phyloP scores from a whole-genome alignment of 2,329 filamentous ascomycete species.

The Akanthomyces lecanii region DNA sequence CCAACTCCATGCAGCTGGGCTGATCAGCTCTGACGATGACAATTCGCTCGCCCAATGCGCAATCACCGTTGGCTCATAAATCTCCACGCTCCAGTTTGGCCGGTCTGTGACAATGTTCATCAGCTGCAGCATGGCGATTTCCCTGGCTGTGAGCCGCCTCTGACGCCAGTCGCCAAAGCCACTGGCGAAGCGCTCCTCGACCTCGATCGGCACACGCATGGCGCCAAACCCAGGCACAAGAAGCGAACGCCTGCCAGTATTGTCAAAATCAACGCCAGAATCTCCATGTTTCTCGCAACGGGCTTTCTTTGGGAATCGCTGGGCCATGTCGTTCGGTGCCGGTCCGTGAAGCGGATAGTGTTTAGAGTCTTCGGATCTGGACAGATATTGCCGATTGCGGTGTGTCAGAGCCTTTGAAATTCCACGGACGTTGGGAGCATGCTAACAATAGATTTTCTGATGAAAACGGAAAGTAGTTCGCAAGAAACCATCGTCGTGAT shows the following conservation, averaged over 20 bases:
- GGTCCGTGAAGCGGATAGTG: no score
- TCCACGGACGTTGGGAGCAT: no score
- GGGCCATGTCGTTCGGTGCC: no score
- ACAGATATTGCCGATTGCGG: no score
- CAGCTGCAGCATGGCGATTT: constrained; percentile 17
- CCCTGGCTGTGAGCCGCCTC: constrained; percentile 14
- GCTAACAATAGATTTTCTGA: no score
- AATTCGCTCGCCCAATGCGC: constrained; percentile 1
- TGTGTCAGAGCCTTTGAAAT: no score
- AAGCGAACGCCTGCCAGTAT: neutral
- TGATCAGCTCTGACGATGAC: neutral
- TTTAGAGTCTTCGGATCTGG: no score
- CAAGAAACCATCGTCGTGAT: neutral
- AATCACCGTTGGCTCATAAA: constrained; percentile 4
- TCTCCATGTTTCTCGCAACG: no score
- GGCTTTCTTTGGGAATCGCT: no score
- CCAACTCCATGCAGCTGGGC: neutral
- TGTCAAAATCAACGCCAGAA: neutral
- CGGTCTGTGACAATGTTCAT: constrained; percentile 17
- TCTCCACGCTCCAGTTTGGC: constrained; percentile 8
- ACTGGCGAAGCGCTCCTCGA: constrained; percentile 1
- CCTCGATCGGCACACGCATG: neutral
- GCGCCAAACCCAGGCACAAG: neutral
- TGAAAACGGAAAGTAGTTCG: no score
- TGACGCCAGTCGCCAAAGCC: constrained; percentile 10